Evolutionary conservation across 2,329 filamentous ascomycete species (phyloP), one percentile per base, ranked within the genome.

Genomic region (Exserohilum rostratum): DNA sequence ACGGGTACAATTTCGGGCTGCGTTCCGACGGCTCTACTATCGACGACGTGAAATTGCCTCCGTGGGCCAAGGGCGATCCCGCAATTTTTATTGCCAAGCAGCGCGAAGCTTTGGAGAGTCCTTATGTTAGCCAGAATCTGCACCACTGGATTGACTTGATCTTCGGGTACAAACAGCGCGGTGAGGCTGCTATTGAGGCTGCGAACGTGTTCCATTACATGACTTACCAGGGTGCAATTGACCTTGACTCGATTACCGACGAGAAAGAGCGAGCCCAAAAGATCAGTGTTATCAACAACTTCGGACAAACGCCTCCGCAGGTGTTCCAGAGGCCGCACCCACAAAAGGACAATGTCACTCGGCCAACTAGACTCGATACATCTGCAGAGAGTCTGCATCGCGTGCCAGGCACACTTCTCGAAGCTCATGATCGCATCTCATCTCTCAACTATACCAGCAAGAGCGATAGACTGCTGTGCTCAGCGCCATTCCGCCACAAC

Each of bases 201-300:
- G 86, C 93, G 35, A 99, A 99, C 67, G 92, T 99, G 18, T 99
- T 97, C 77, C 93, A 98, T 62, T 91, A 96, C 72, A 83, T 97
- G 17, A 98, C 93, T 0, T 99, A 99, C 70, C 90, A 93, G 57
- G 96, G 95, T 6, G 92, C 93, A 2, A 96, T 90, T 61, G 91
- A 99, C 72, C 80, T 99, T 4, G 95, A 99, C 73, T 88, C 87
- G 47, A 98, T 99, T 56, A 86, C 88, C 6, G 93, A 98, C 70
- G 89, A 90, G 0, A 86, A 93, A 51, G 93, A 98, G 74, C 85
- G 92, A 38, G 82, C 92, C 6, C 90, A 93, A 5, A 93, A 92
- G 0, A 97, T 96, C 49, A 91, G 91, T 30, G 96, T 97, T 64
- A 98, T 99, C 66, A 93, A 99, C 76, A 98, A 98, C 66, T 99